Percentiles rank a stretch among this genome's conserved stretches.
phyloP scores from a whole-genome alignment of 2,329 filamentous ascomycete genomes.

The Sporothrix phasma region DNA sequence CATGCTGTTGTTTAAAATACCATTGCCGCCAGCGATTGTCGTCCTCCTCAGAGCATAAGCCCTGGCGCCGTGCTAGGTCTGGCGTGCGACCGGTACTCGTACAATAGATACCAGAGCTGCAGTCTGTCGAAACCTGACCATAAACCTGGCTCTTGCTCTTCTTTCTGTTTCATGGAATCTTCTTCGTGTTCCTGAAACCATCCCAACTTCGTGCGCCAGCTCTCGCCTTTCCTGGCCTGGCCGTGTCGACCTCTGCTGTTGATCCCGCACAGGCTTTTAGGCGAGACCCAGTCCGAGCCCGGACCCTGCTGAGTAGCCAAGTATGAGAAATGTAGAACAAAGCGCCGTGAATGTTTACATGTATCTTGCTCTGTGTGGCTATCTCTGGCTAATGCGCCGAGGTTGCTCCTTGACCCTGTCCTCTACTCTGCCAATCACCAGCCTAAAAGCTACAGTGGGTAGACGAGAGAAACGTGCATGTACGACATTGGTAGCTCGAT shows the following conservation, averaged over 20 bases:
- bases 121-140: not conserved
- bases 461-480: too few species aligned
- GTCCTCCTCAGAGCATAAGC: too few species aligned
- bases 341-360: not conserved
- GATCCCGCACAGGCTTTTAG: not conserved
- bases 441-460: slow-evolving; percentile 15
- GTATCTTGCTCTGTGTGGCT: not conserved
- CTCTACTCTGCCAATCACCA: not conserved
- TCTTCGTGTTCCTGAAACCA: not conserved
- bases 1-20: too few species aligned
- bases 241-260: not conserved
- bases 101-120: not conserved
- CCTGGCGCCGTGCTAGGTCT: too few species aligned
- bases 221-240: not conserved
- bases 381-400: not conserved
- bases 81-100: not conserved
- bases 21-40: too few species aligned
- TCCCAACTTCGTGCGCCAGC: not conserved
- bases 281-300: not conserved
- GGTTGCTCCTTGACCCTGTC: not conserved
- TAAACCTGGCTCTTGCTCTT: not conserved
- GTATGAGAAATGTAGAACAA: not conserved
- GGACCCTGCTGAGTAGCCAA: too few species aligned
- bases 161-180: not conserved
- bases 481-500: too few species aligned